phyloP scores from a whole-genome alignment of 306 rosid species.

The Cicer judaicum region DNA sequence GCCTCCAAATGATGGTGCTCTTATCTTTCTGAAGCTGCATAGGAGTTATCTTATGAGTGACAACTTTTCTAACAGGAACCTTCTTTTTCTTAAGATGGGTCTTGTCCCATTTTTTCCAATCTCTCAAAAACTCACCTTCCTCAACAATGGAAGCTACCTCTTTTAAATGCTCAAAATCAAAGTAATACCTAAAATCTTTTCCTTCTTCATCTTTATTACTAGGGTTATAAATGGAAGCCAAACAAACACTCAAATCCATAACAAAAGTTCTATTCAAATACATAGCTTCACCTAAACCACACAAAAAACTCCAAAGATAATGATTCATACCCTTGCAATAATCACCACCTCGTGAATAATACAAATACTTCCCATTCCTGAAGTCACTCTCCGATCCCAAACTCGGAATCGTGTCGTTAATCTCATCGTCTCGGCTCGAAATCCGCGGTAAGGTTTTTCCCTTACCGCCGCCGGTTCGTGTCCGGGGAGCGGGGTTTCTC shows the following conservation, averaged over 20 bases:
- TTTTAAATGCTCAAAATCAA: conserved; percentile 97
- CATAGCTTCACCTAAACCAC: conserved; percentile 97
- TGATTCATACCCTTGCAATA: conserved; percentile 99
- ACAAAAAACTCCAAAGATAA: conserved; percentile 93
- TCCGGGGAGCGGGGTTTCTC: conserved; percentile 27
- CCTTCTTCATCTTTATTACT: conserved; percentile 84
- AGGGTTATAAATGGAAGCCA: conserved; percentile 72
- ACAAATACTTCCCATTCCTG: conserved; percentile 88
- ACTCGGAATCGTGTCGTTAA: conserved; percentile 86
- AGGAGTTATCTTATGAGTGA: conserved; percentile 72
- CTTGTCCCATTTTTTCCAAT: conserved; percentile 91
- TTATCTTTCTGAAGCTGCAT: conserved; percentile 86
- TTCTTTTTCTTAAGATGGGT: conserved; percentile 63
- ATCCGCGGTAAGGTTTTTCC: conserved; percentile 11
- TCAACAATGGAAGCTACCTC: conserved; percentile 83
- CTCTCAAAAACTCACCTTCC: conserved; percentile 81
- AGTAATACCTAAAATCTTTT: conserved; percentile 92
- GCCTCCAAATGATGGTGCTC: conserved; percentile 77
- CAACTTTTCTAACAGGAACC: conserved; percentile 75
- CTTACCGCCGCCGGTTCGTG: neutral
- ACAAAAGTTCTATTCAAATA: conserved; percentile 92
- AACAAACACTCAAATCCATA: conserved; percentile 89
- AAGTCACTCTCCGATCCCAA: conserved; percentile 79
- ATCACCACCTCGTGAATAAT: conserved; percentile 95
- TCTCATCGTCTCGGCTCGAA: conserved; percentile 69